phyloP scores from a whole-genome alignment of 2,329 filamentous ascomycete species.

The Magnaporthales sp. region DNA sequence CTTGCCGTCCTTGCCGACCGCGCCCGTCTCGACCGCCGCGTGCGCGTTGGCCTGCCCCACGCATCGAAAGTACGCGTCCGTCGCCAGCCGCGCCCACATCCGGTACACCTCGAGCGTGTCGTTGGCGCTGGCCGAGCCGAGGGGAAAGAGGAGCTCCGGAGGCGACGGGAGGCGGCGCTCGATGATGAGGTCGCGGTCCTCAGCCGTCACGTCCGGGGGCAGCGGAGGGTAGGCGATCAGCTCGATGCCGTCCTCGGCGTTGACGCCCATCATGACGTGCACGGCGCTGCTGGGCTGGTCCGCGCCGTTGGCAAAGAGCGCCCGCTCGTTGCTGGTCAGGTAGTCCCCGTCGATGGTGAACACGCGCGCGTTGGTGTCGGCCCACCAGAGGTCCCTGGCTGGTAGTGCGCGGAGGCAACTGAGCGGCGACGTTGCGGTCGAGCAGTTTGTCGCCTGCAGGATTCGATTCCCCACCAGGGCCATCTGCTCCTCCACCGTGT shows the following conservation, averaged over 20 bases:
- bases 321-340: conserved; percentile 35
- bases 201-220: conserved; percentile 12
- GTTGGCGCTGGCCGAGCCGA: conserved; percentile 33
- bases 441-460: conserved; percentile 42
- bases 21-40: conserved; percentile 35
- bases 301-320: conserved; percentile 24
- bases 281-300: conserved; percentile 31
- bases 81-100: conserved; percentile 42
- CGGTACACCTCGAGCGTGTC: conserved; percentile 46
- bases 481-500: conserved; percentile 44
- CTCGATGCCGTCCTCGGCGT: conserved; percentile 45
- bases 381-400: conserved; percentile 29
- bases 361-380: conserved; percentile 37
- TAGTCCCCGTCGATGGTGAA: conserved; percentile 51
- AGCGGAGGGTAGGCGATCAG: conserved; percentile 36
- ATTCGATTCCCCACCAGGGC: conserved; percentile 38
- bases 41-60: conserved; percentile 49
- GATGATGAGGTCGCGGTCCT: conserved; percentile 22
- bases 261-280: conserved; percentile 46
- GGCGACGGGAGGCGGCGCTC: conserved; percentile 21
- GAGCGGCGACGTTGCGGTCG: conserved; percentile 36
- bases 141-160: conserved; percentile 39
- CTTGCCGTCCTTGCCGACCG: conserved; percentile 24
- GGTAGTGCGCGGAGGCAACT: conserved; percentile 42
- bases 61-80: conserved; percentile 52